Evolutionary conservation across 73 alveolate genomes (phyloP).

Genomic region (Stentor roeselii): DNA sequence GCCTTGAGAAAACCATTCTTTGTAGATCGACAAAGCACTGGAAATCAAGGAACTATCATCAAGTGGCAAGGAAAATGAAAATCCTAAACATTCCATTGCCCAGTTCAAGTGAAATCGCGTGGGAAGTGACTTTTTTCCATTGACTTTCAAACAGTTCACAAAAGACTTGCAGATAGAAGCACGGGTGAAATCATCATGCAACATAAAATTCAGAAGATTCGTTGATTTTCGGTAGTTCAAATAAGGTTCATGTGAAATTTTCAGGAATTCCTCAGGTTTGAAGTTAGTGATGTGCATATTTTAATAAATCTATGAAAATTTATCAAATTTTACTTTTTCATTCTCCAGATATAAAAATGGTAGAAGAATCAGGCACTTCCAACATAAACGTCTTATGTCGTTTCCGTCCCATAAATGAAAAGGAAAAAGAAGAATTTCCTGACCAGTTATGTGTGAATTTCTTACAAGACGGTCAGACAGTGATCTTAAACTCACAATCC

Average conservation of each 20-base stretch:
- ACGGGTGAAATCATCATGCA: background rate
- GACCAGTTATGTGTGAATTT: background rate
- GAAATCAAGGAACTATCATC: background rate
- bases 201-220: background rate
- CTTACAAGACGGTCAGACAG: no score
- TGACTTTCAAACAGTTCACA: background rate
- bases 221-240: background rate
- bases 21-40: background rate
- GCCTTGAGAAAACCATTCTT: background rate
- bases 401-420: background rate
- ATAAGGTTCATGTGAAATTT: background rate
- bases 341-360: no score
- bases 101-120: background rate
- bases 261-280: background rate
- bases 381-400: background rate
- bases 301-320: no score
- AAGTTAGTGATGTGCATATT: background rate
- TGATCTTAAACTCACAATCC: no score
- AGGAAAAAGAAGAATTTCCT: background rate
- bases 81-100: conserved; percentile 9
- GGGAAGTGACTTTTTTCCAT: background rate
- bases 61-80: background rate
- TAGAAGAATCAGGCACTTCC: background rate
- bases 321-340: no score
- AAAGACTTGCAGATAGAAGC: background rate